Percentiles rank a stretch among this genome's conserved stretches.
Conservation (phyloP, 352 stramenopile species). For the Pythium periplocum region DNA sequence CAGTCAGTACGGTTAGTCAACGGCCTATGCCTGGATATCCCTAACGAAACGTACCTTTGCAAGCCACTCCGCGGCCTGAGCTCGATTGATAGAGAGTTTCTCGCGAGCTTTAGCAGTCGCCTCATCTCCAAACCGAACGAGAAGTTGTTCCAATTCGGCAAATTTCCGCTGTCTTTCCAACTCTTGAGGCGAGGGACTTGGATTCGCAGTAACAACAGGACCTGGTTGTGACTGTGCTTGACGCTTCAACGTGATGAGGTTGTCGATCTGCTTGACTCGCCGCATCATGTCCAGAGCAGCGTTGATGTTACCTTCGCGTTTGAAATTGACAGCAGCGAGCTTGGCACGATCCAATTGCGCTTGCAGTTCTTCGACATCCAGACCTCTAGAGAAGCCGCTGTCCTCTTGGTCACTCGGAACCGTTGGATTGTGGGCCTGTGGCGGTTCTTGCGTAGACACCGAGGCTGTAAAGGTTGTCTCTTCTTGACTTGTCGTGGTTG, state of each 20-base stretch:
- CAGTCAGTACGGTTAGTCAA: neutral
- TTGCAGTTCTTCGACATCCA: conserved; percentile 25
- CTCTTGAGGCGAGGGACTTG: conserved; percentile 5
- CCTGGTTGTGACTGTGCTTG: conserved; percentile 7
- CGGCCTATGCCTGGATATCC: neutral
- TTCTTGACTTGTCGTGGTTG: too few relatives aligned
- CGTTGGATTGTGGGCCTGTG: too few relatives aligned
- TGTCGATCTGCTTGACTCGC: conserved; percentile 67
- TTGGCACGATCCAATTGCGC: conserved; percentile 43
- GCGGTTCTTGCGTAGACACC: too few relatives aligned
- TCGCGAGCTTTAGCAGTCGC: conserved; percentile 45
- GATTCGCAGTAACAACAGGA: neutral
- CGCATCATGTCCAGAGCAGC: conserved; percentile 60
- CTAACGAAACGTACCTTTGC: conserved; percentile 31
- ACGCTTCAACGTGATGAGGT: conserved; percentile 47
- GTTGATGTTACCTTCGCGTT: conserved; percentile 49
- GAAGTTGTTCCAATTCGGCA: conserved; percentile 49
- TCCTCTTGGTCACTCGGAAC: neutral
- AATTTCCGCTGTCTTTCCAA: conserved; percentile 26
- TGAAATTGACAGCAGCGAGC: conserved; percentile 38
- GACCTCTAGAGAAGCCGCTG: neutral
- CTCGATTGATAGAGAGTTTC: conserved; percentile 37
- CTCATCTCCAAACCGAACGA: conserved; percentile 64
- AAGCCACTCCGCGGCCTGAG: conserved; percentile 48
- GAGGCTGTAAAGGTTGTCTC: too few relatives aligned